Base-by-base conservation (phyloP, 75 land plant genomes). In the Cunninghamia lanceolata region DNA sequence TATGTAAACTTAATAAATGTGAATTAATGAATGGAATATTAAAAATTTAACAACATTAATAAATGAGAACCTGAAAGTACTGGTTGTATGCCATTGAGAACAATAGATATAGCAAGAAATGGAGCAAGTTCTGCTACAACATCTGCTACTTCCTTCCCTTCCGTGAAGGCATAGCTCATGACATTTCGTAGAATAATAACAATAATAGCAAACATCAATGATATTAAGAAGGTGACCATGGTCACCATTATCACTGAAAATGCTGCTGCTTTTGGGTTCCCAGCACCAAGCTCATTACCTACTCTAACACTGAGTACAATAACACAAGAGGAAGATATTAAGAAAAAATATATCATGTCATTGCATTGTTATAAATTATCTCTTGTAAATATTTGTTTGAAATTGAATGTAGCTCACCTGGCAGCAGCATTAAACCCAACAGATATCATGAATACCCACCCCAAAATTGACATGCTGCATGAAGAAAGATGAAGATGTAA, bases 81-180 rank as follows among this genome's bases (percentile, higher is more conserved):
- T 17, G 93, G 95, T 83, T 95, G 96, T 42, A 96, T 82, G 68
- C 96, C 96, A 73, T 95, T 94, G 82, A 95, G 91, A 36, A 92
- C 39, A 36, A 93, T 75, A 15, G 93, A 85, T 85, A 86, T n/a
- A 16, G 94, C 95, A 6, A 94, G 86, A 34, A 90, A 85, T 2
- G 95, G 95, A 39, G 80, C 82, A 70, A 94, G 89, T 8, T 91
- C 91, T n/a, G n/a, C n/a, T n/a, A n/a, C n/a, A n/a, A n/a, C n/a
- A n/a, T n/a, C n/a, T n/a, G n/a, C n/a, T n/a, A 94, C 92, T 5
- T 47, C 43, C 14, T 85, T 73, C 3, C 92, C 95, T 16, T 83
- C 88, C 3, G 92, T 94, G 89, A 94, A 94, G 15, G 63, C 82
- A 56, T 92, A 93, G 86, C 95, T 92, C 21, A 94, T 85, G 30